Evolutionary conservation across 208 protist genomes (phyloP), one percentile per base, ranked within the genome.

Genomic region (Acanthamoeba sp.): DNA sequence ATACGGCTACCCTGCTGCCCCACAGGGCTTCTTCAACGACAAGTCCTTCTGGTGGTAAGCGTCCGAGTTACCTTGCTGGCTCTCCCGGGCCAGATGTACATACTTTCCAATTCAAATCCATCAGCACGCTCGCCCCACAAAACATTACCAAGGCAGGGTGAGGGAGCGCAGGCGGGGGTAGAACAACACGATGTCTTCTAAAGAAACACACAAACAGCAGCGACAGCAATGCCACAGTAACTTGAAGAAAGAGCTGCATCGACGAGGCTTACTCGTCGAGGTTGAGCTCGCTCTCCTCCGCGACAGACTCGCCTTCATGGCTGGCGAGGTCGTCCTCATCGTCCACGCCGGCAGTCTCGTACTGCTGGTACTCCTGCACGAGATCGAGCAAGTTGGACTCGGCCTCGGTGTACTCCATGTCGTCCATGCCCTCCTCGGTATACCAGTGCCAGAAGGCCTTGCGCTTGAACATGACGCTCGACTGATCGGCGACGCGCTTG

Each of bases 371-470:
- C 95, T 99, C 98, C 62, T 96, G 97, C 18, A 99, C 97, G 16
- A 99, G 96, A 95, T 99, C 98, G 95, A 98, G 98, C 97, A 99
- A 98, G 97, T 99, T 99, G 62, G 95, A 96, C 95, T 98, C 98
- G 76, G 98, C 98, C 97, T 99, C 98, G 48, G 97, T 98, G 97
- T 98, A 99, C 95, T 99, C 98, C 97, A 98, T 98, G 94, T 98
- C 98, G 94, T 99, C 98, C 98, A 99, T 99, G 94, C 98, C 98
- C 97, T 99, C 99, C 69, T 98, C 98, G 73, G 98, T 99, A 98
- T 99, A 99, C 99, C 99, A 99, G 98, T 99, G 99, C 48, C 99
- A 97, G 98, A 99, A 99, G 91, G 99, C 99, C 97, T 99, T 99
- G 94, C 98, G 96, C 93, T 97, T 97, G 98, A 99, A 99, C 99